Evolutionary conservation across 2,329 filamentous ascomycete species (phyloP), one percentile per base, ranked within the genome.

Genomic region (Colletotrichum brevisporum): DNA sequence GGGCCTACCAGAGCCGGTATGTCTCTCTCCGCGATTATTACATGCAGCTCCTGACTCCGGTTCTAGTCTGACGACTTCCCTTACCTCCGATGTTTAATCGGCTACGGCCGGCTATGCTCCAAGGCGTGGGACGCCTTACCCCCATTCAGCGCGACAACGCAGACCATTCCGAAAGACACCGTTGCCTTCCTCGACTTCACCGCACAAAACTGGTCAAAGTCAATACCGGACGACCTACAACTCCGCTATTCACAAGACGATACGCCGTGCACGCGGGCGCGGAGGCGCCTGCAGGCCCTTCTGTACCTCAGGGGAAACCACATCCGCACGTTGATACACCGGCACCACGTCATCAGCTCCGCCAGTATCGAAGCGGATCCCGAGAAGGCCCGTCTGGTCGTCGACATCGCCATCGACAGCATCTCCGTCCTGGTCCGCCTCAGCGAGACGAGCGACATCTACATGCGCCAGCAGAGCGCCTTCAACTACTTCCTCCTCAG

Each of bases 81-180:
- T 0, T 85, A 85, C 55, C 74, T 86, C 0, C 80, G 80, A 3
- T 85, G 83, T 52, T 82, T 86, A 81, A 81, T 86, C 2, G 80
- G 79, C 0, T 85, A 86, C 51, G 83, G 83, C 0, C 78, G 82
- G 0, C 75, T 86, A 0, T 83, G 82, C 61, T 82, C 83, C 2
- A 83, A 82, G 61, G 79, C 85, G 2, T 85, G 83, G 84, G 80
- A 82, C 0, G 77, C 84, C 0, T 78, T 85, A 2, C 82, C 73
- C 15, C 74, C 76, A 8, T 75, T 83, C 72, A 79, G 78, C 5
- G 63, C 63, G 4, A 21, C 57, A 2, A 77, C 77, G 39, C 66
- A 80, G 57, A 62, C 73, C 41, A 82, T 80, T 2, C 78, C 78
- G 0, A 76, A 80, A 0, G 82, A 85, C 16, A 78, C 78, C 0